Base-by-base conservation (phyloP, 768 basidiomycete species). In the Floccularia luteovirens region DNA sequence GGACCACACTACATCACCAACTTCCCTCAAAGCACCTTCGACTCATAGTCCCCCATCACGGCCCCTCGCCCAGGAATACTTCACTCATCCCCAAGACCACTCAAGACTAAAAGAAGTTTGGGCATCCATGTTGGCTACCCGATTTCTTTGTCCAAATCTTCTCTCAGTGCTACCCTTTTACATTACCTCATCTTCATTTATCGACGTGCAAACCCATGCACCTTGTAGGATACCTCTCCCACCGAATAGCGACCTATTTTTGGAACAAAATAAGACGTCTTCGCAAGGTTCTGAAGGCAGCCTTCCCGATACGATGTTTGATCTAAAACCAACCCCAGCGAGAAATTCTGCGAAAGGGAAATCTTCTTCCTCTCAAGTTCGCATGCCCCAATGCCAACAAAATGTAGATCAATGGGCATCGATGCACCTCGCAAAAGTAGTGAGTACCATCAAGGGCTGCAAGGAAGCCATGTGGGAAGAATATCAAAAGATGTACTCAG, bases 401-500 rank as follows among this genome's bases (percentile, higher is more conserved):
- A 40, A 33, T 2, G 19, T 42, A 2, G 39, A 45, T 3, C 31
- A 31, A 16, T 75, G 71, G 61, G 67, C 67, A n/a, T 59, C 69
- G 20, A 79, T 88, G 72, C 83, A 86, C 52, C 64, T 88, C 7
- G 75, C 74, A 10, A 72, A 70, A 44, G 71, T 63, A 20, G 72
- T 86, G 6, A 67, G 64, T 22, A 73, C 71, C 14, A 67, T 86
- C 19, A 50, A 56, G 19, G 74, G 70, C 12, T 87, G 82, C 61
- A 83, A 83, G 50, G 81, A 82, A 28, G 74, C 79, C 14, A 74
- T 89, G 28, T 82, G 74, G 74, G 56, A 58, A 16, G 79, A 79
- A 53, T 87, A 84, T 52, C 58, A 72, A 32, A 62, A 60, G 39
- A 54, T 82, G 1, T 69, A 65, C 30, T 64, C 64, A 19, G 50